These are phyloP conservation scores for Nadsonia commutata DNA, from an alignment of 1,139 yeast species.

Conservation along the genomic window DNA sequence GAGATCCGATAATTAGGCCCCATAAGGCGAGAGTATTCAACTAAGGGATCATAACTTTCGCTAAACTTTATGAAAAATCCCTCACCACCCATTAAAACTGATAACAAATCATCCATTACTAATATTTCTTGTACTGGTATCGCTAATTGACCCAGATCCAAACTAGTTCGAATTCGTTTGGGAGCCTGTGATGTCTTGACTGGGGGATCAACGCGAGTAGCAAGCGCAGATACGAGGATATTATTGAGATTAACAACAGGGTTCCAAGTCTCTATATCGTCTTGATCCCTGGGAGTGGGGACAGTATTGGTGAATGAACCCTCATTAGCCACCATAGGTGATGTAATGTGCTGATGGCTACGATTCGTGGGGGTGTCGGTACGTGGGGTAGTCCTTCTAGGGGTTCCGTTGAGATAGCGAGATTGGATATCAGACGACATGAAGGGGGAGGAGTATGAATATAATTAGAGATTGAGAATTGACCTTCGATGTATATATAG, in stretches of 20 bases:
- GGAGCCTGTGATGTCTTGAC: slow-evolving; percentile 13
- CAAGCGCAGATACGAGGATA: slow-evolving; percentile 13
- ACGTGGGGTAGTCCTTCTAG: too few species aligned
- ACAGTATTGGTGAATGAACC: too few species aligned
- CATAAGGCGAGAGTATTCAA: slow-evolving; percentile 25
- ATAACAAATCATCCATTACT: slow-evolving; percentile 54
- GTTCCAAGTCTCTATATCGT: too few species aligned
- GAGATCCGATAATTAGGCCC: slow-evolving; percentile 73
- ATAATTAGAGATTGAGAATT: too few species aligned
- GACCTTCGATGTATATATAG: too few species aligned
- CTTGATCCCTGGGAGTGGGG: too few species aligned
- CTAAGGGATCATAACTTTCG: slow-evolving; percentile 39
- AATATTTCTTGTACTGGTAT: slow-evolving; percentile 48
- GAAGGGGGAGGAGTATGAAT: too few species aligned
- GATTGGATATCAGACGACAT: too few species aligned
- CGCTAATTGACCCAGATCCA: slow-evolving; percentile 7
- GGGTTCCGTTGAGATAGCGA: too few species aligned
- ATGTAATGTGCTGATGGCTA: too few species aligned
- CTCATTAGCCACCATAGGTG: too few species aligned
- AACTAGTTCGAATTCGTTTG: slow-evolving; percentile 6
- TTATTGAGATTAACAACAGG: slow-evolving; percentile 1
- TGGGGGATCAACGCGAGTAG: slow-evolving; percentile 13
- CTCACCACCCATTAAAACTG: slow-evolving; percentile 60
- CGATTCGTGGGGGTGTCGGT: too few species aligned
- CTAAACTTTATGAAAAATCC: slow-evolving; percentile 64